Percentiles rank a stretch among this genome's conserved stretches.
Conservation (phyloP, 1,139 yeast genomes). For the Kodamaea plutei region DNA sequence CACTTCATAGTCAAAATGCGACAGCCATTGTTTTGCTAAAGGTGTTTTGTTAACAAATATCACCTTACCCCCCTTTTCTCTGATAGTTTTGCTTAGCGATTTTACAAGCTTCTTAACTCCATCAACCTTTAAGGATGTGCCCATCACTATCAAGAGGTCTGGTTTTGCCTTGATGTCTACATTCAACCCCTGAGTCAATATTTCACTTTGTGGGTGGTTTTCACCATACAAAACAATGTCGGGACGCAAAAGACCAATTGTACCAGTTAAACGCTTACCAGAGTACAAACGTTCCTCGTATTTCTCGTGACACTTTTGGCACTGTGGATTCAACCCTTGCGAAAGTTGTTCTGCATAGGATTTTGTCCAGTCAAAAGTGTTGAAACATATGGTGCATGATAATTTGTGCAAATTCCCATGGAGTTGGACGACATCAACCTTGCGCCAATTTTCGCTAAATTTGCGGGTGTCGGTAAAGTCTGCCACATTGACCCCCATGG, state of each 20-base stretch:
- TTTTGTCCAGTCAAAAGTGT: constrained; percentile 57
- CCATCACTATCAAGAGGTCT: constrained; percentile 65
- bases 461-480: constrained; percentile 25
- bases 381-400: constrained; percentile 67
- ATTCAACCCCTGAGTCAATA: constrained; percentile 55
- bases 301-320: constrained; percentile 53
- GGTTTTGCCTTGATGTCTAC: constrained; percentile 56
- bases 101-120: constrained; percentile 70
- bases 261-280: constrained; percentile 59
- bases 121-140: constrained; percentile 71
- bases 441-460: constrained; percentile 50
- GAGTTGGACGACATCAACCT: constrained; percentile 74
- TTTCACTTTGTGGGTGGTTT: constrained; percentile 69
- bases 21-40: constrained; percentile 51
- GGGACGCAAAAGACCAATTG: constrained; percentile 66
- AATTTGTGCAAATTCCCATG: constrained; percentile 85
- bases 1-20: constrained; percentile 66
- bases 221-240: constrained; percentile 77
- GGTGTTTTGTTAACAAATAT: constrained; percentile 59
- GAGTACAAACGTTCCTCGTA: constrained; percentile 49
- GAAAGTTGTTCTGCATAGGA: constrained; percentile 42
- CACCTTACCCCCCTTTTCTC: constrained; percentile 58
- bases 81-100: constrained; percentile 54
- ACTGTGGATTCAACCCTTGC: constrained; percentile 59
- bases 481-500: constrained; percentile 33